These are phyloP conservation scores for Metschnikowia picachoensis DNA, from an alignment of 805 yeast genomes.

Conservation along the genomic window DNA sequence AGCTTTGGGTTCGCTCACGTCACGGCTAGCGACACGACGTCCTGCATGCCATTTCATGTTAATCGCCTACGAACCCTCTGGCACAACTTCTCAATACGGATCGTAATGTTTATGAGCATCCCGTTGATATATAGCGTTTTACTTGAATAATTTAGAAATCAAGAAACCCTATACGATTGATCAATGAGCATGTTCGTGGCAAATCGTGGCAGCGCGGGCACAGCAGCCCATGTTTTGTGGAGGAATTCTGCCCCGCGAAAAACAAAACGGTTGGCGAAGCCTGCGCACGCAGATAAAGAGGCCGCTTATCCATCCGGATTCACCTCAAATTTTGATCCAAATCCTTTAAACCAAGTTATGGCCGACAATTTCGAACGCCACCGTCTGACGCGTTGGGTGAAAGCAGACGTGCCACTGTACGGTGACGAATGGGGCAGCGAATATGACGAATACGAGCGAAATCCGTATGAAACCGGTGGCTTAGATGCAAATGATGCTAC, in stretches of 20 bases:
- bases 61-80: too few relatives aligned
- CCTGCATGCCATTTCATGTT: too few relatives aligned
- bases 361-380: slow-evolving; percentile 40
- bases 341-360: slow-evolving; percentile 11
- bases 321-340: neutral
- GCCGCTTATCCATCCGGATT: neutral
- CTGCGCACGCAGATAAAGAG: neutral
- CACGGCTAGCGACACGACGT: too few relatives aligned
- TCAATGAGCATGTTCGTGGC: too few relatives aligned
- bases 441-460: slow-evolving; percentile 25
- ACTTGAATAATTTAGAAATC: neutral
- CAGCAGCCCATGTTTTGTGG: slow-evolving; percentile 8
- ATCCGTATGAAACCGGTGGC: neutral
- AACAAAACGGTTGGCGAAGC: neutral
- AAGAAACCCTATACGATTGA: too few relatives aligned
- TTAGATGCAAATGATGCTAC: neutral
- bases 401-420: slow-evolving; percentile 39
- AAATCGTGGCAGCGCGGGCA: neutral
- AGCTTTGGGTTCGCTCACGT: too few relatives aligned
- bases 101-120: too few relatives aligned
- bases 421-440: slow-evolving; percentile 43
- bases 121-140: too few relatives aligned
- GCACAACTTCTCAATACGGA: too few relatives aligned
- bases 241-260: slow-evolving; percentile 3
- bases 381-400: slow-evolving; percentile 42